Base-by-base conservation (phyloP, 495 filamentous ascomycete species). In the Penicillium paxilli region DNA sequence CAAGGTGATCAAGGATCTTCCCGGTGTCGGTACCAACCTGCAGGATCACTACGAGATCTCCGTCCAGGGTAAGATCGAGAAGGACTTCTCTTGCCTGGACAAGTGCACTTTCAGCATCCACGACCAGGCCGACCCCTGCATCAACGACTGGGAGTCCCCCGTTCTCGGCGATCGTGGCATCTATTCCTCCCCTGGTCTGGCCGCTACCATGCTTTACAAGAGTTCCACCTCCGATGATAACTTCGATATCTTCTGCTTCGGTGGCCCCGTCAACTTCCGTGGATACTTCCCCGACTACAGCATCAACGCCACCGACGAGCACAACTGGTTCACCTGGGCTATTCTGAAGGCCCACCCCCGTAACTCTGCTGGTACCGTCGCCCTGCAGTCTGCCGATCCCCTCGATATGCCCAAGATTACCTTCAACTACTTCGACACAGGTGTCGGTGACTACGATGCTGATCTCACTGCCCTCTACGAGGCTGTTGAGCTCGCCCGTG, bases 1-100 rank as follows among this genome's bases (percentile, higher is more conserved):
- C 50, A 60, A 72, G 5, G 69, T 85, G 0, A 50, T 86, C 0
- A 54, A 67, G 28, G 77, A 87, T 54, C 69, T 83, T 0, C 83
- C 84, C 0, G 83, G 80, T 11, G 85, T 89, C 0, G 87, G 87
- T 33, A 71, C 72, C n/a, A 89, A 89, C 63, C 69, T 89, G 1
- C 83, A 87, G 49, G 83, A 88, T 57, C 83, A 82, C 62, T 82
- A 84, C 61, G 84, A 87, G 47, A 73, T 71, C 19, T 56, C 72
- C 35, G 74, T 86, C 5, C 70, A 75, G 20, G 78, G 68, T 41
- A 64, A 71, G 1, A 64, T 70, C 11, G 69, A 77, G 23, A 38
- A 63, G 12, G 64, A 78, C 60, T 80, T 75, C 54, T 57, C 65
- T 0, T 60, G 70, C 1, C 64, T 80, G 19, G 35, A 57, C 25